A percentile compares a stretch with the other conserved stretches of the same genome.
phyloP scores from a whole-genome alignment of 1,284 basidiomycete genomes.

The Meira miltonrushii region DNA sequence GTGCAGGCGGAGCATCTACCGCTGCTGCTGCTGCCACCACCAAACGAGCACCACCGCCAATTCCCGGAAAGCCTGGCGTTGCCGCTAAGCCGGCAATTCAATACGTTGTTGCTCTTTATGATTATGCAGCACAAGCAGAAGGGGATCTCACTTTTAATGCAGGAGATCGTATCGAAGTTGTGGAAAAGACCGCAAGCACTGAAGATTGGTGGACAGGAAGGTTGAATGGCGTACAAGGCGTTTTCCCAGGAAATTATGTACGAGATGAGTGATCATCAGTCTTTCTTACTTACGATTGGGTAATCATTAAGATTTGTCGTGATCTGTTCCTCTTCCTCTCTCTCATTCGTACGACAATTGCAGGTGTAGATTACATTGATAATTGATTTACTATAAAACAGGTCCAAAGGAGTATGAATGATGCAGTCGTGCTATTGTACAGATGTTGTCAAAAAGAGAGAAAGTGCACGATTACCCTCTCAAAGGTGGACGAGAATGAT shows the following conservation, averaged over 20 bases:
- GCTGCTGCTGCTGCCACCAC: conserved; percentile 54
- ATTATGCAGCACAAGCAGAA: conserved; percentile 72
- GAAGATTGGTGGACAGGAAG: conserved; percentile 99
- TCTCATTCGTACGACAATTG: neutral
- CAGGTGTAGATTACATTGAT: no score
- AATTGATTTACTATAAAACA: no score
- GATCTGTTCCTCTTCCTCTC: neutral
- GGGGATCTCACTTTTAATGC: conserved; percentile 86
- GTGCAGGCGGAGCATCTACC: conserved; percentile 26
- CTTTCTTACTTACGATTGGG: neutral
- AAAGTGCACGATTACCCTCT: no score
- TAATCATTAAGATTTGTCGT: neutral
- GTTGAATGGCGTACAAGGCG: conserved; percentile 75
- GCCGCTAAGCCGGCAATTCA: conserved; percentile 59
- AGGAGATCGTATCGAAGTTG: conserved; percentile 89
- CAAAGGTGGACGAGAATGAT: no score
- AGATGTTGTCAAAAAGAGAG: no score
- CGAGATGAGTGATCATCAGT: conserved; percentile 5
- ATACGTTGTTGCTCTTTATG: conserved; percentile 89
- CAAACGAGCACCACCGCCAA: conserved; percentile 80
- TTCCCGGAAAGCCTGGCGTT: conserved; percentile 74
- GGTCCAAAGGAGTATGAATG: no score
- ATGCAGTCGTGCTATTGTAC: no score
- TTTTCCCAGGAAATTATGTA: conserved; percentile 70
- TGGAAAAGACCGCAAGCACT: conserved; percentile 73